A percentile compares a stretch with the other conserved stretches of the same genome.
Evolutionary conservation across 2,329 filamentous ascomycete genomes (phyloP).

Genomic region (Knufia fluminis): DNA sequence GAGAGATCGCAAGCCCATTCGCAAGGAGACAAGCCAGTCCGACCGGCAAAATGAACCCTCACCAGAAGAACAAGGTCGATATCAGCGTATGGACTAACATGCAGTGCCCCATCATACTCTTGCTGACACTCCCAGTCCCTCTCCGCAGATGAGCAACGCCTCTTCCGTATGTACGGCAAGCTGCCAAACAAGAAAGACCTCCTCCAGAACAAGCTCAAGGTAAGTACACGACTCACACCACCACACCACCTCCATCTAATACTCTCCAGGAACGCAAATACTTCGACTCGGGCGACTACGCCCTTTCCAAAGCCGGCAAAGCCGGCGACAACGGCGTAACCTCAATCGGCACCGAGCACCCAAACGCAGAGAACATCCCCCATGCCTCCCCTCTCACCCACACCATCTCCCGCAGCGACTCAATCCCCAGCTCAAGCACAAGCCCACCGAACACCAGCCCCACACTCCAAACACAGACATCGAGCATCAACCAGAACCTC

Average conservation of each 20-base stretch:
- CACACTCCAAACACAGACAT: conserved; percentile 11
- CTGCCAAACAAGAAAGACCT: conserved; percentile 93
- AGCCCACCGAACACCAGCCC: conserved; percentile 22
- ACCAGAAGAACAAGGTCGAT: conserved; percentile 98
- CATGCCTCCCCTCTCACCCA: conserved; percentile 61
- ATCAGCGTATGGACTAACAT: conserved; percentile 50
- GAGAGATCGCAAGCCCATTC: neutral
- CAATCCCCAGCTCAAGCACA: conserved; percentile 18
- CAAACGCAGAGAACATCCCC: conserved; percentile 88
- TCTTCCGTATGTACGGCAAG: conserved; percentile 96
- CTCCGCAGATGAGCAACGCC: conserved; percentile 86
- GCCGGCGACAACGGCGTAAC: conserved; percentile 88
- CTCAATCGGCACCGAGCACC: conserved; percentile 87
- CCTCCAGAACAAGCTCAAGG: conserved; percentile 94
- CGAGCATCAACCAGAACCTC: conserved; percentile 11
- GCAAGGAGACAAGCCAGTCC: neutral
- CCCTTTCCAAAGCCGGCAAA: conserved; percentile 94
- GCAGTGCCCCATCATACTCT: neutral
- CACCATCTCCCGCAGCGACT: conserved; percentile 35
- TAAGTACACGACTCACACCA: conserved; percentile 25
- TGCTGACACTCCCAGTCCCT: conserved; percentile 54
- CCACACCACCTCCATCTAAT: neutral
- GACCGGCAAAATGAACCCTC: conserved; percentile 65
- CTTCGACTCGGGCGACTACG: conserved; percentile 94
- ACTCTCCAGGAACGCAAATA: conserved; percentile 75